Percentiles rank a stretch among this genome's conserved stretches.
Conservation (phyloP, 2,329 filamentous ascomycete genomes). For the Phyllosticta citribraziliensis region DNA sequence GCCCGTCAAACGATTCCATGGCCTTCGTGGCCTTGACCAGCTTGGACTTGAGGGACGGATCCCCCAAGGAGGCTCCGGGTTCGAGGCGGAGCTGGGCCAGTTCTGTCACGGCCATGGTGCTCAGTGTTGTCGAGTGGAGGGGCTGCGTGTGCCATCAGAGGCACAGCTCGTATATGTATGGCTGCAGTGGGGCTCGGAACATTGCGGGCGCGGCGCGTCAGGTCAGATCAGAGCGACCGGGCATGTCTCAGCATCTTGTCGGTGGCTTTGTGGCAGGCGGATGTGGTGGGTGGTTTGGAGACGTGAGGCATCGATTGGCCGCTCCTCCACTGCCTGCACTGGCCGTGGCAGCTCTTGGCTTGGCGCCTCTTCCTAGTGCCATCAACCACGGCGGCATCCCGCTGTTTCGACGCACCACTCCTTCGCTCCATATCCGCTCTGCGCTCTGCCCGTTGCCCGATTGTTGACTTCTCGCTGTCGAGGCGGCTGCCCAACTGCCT, state of each 20-base stretch:
- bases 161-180: not conserved
- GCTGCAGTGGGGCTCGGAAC: not conserved
- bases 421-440: not conserved
- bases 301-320: not conserved
- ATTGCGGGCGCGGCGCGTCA: not conserved
- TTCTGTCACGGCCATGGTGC: slow-evolving; percentile 34
- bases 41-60: slow-evolving; percentile 19
- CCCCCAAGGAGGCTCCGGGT: slow-evolving; percentile 14
- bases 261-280: not conserved
- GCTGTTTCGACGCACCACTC: not conserved
- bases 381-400: not conserved
- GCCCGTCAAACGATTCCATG: slow-evolving; percentile 29
- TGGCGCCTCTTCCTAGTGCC: not conserved
- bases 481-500: not conserved
- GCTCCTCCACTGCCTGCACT: not conserved
- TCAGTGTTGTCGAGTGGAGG: not conserved
- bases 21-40: slow-evolving; percentile 27
- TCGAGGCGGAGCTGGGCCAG: slow-evolving; percentile 34
- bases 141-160: not conserved
- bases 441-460: not conserved
- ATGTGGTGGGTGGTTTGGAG: not conserved
- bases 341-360: not conserved
- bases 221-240: not conserved
- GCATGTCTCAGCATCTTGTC: not conserved
- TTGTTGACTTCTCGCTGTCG: not conserved